Evolutionary conservation across 208 protist genomes (phyloP).

Genomic region (Endotrypanum monterogeii): DNA sequence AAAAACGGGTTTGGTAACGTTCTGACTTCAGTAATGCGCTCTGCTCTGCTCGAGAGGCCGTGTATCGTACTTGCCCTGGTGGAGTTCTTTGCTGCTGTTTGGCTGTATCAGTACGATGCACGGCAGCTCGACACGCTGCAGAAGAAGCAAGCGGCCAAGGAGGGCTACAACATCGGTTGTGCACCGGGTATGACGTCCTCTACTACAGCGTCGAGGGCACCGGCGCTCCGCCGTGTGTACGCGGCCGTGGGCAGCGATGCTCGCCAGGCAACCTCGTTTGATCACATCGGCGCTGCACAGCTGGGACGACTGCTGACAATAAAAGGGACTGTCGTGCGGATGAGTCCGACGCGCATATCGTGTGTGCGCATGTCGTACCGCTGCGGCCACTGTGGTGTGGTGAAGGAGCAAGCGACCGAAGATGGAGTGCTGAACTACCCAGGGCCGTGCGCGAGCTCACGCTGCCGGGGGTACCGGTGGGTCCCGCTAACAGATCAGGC

Average conservation of each 20-base stretch:
- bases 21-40: constrained; percentile 47
- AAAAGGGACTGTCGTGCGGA: constrained; percentile 77
- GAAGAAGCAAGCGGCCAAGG: neutral
- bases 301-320: constrained; percentile 72
- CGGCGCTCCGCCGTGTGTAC: constrained; percentile 28
- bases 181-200: neutral
- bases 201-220: constrained; percentile 1
- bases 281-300: constrained; percentile 67
- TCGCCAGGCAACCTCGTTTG: constrained; percentile 48
- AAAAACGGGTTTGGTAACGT: constrained; percentile 24
- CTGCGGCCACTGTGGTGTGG: constrained; percentile 67
- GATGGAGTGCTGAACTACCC: constrained; percentile 81
- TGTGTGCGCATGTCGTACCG: constrained; percentile 69
- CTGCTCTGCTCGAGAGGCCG: constrained; percentile 56
- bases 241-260: constrained; percentile 34
- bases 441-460: constrained; percentile 45
- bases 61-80: constrained; percentile 63
- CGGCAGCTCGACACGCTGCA: neutral
- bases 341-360: constrained; percentile 68
- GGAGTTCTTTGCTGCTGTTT: constrained; percentile 76
- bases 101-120: constrained; percentile 32
- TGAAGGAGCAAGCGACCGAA: constrained; percentile 47
- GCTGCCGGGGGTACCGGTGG: constrained; percentile 82
- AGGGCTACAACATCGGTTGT: neutral
- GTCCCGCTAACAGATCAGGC: constrained; percentile 49